Percentiles rank a stretch among this genome's conserved stretches.
phyloP scores from a whole-genome alignment of 164 flowering plant species.

The Stephania cephalantha region DNA sequence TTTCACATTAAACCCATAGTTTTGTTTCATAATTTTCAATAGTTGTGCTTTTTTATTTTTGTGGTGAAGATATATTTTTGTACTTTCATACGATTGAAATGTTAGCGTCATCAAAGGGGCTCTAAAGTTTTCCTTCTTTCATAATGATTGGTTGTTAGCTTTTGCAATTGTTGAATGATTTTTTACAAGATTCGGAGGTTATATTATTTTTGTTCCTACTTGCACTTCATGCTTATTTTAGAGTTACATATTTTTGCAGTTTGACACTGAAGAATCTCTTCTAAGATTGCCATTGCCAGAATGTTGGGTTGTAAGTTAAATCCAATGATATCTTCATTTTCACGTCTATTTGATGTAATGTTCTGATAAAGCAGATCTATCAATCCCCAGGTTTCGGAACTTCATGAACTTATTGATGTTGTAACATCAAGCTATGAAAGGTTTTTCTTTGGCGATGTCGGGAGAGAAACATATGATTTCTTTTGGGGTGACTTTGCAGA shows the following conservation, averaged over 20 bases:
- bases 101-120: too few relatives aligned
- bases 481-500: conserved; percentile 98
- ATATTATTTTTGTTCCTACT: neutral
- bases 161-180: too few relatives aligned
- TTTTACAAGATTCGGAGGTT: too few relatives aligned
- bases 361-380: neutral
- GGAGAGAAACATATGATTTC: conserved; percentile 79
- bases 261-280: conserved; percentile 57
- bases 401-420: conserved; percentile 69
- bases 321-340: neutral
- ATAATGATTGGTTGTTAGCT: neutral
- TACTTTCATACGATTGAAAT: too few relatives aligned
- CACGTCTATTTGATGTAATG: neutral
- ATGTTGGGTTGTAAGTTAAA: conserved; percentile 86
- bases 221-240: neutral
- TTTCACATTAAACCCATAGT: too few relatives aligned
- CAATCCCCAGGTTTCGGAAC: conserved; percentile 68
- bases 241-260: conserved; percentile 33
- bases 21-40: too few relatives aligned
- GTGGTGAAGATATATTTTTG: too few relatives aligned
- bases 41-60: too few relatives aligned
- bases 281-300: conserved; percentile 66
- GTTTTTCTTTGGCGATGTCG: conserved; percentile 87
- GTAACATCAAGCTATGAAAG: conserved; percentile 85
- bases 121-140: too few relatives aligned